phyloP scores from a whole-genome alignment of 2,329 filamentous ascomycete species.

The Fusarium xyrophilum region DNA sequence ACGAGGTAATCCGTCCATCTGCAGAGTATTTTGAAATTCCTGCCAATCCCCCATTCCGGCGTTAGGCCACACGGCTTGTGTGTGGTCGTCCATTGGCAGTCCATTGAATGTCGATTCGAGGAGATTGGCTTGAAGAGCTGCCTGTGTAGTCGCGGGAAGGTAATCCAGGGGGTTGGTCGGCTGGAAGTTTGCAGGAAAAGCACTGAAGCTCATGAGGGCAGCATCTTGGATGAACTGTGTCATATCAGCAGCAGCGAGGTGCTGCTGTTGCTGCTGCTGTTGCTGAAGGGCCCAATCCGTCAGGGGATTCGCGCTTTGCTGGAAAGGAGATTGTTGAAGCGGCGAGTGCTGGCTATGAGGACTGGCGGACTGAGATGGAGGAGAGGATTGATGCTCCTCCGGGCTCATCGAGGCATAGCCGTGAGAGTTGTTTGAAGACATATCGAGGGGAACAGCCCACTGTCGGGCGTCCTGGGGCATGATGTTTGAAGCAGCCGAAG shows the following conservation, averaged over 20 bases:
- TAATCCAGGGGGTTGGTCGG: slow-evolving; percentile 66
- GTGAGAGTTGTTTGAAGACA: slow-evolving; percentile 53
- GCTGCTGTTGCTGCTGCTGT: slow-evolving; percentile 50
- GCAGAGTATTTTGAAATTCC: slow-evolving; percentile 71
- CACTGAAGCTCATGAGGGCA: slow-evolving; percentile 62
- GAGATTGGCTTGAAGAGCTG: slow-evolving; percentile 66
- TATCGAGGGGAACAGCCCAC: slow-evolving; percentile 62
- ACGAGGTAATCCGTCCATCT: slow-evolving; percentile 59
- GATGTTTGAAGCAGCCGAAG: slow-evolving; percentile 45
- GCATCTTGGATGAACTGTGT: slow-evolving; percentile 64
- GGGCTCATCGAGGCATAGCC: slow-evolving; percentile 58
- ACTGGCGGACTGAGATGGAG: slow-evolving; percentile 59
- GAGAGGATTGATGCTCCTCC: slow-evolving; percentile 57
- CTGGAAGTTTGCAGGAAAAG: slow-evolving; percentile 60
- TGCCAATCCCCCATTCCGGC: slow-evolving; percentile 76
- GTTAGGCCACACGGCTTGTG: slow-evolving; percentile 64
- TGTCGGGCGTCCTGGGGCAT: slow-evolving; percentile 48
- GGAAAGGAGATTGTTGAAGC: slow-evolving; percentile 62
- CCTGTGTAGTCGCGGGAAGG: slow-evolving; percentile 67
- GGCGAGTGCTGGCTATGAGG: slow-evolving; percentile 59
- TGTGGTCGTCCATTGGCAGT: slow-evolving; percentile 63
- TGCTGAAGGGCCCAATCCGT: slow-evolving; percentile 69
- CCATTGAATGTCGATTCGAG: slow-evolving; percentile 69
- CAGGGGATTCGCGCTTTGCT: slow-evolving; percentile 58
- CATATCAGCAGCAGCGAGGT: slow-evolving; percentile 54